Percentiles rank a stretch among this genome's conserved stretches.
phyloP scores from a whole-genome alignment of 352 stramenopile species.

The Pythium biforme region DNA sequence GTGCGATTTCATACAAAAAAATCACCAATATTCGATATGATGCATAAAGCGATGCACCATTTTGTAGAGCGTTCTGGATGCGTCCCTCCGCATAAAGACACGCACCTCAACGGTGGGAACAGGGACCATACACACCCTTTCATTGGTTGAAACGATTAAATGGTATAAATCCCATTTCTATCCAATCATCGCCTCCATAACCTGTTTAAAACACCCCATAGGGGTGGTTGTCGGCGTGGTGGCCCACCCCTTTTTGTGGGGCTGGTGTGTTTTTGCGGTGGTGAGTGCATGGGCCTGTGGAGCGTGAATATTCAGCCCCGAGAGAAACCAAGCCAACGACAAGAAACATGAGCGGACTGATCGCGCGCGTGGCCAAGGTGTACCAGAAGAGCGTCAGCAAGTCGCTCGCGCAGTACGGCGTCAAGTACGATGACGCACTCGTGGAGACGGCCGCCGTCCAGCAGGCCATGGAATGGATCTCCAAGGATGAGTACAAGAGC shows the following conservation, averaged over 20 bases:
- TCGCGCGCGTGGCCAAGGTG: conserved; percentile 56
- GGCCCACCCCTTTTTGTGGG: not conserved
- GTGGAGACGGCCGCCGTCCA: conserved; percentile 81
- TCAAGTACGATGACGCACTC: conserved; percentile 88
- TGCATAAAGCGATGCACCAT: not conserved
- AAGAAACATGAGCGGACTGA: conserved; percentile 26
- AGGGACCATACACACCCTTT: not conserved
- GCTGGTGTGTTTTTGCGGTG: conserved; percentile 19
- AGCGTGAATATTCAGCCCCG: conserved; percentile 15
- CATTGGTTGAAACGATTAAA: conserved; percentile 18
- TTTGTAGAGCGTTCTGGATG: not conserved
- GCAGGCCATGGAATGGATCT: conserved; percentile 79
- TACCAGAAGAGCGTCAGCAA: conserved; percentile 87
- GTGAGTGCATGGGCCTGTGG: too few relatives aligned
- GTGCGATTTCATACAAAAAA: not conserved
- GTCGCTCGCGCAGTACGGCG: conserved; percentile 72
- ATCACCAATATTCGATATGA: too few relatives aligned
- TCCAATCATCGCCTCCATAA: conserved; percentile 1
- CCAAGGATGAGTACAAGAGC: conserved; percentile 67
- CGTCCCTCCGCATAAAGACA: conserved; percentile 21
- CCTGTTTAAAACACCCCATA: conserved; percentile 30
- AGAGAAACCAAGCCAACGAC: conserved; percentile 6
- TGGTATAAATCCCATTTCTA: conserved; percentile 1
- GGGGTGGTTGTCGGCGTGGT: conserved; percentile 5
- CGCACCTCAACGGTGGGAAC: conserved; percentile 7